Base-by-base conservation (phyloP, 306 rosid genomes). In the Quercus parvula region DNA sequence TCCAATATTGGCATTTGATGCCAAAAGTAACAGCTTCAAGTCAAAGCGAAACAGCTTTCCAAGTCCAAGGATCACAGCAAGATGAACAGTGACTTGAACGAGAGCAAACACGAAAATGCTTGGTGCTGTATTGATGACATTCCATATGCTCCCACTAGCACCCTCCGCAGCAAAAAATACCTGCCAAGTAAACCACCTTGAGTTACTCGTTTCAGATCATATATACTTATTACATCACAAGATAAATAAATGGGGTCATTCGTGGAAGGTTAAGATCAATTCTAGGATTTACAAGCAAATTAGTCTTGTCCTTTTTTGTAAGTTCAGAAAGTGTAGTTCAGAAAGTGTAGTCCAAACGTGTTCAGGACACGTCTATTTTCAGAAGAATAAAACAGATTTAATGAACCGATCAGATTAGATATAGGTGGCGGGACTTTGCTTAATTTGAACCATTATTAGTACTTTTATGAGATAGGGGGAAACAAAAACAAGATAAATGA, bases 1-100 rank as follows among this genome's bases (percentile, higher is more conserved):
- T 59, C 97, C 97, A 41, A 93, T 76, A 14, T 88, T 91, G 84
- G 98, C 98, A 83, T 93, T 93, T 33, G 98, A 93, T 71, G 97
- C 94, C 81, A 91, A 44, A 66, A 91, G 91, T 71, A 86, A 54
- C 41, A 88, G 75, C 85, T 88, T 91, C 33, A 93, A 77, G 75
- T 93, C 94, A 25, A 91, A 76, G 25, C 74, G 75, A 61, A 93
- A 87, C 24, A 91, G 79, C 79, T 81, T 91, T 22, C 97, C 97
- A 49, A 90, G 71, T 46, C 90, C 90, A 25, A 90, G 89, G 38
- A 91, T 82, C 30, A 88, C 49, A 3, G 70, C 85, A 67, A 93
- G 90, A 88, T 90, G 93, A n/a, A 88, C 71, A 2, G 88, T 82
- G 27, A 91, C 87, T 90, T 93, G 97, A 85, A 91, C 86, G 25